Evolutionary conservation across 805 yeast genomes (phyloP).

Genomic region (Priceomyces melissophilus): DNA sequence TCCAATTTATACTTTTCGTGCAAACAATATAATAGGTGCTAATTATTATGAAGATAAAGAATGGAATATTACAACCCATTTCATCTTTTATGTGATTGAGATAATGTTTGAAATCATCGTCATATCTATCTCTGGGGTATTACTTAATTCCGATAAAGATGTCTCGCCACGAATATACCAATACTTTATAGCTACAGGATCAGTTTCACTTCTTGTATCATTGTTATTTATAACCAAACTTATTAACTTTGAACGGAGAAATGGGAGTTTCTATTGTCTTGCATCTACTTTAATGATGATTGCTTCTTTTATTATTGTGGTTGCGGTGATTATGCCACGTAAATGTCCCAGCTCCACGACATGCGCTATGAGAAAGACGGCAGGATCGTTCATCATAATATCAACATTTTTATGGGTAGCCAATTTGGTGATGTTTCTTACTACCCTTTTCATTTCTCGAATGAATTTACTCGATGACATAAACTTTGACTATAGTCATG

Average conservation of each 20-base stretch:
- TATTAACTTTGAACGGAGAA: constrained; percentile 37
- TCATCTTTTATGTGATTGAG: constrained; percentile 30
- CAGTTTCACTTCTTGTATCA: constrained; percentile 30
- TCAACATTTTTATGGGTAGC: constrained; percentile 38
- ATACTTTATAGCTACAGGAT: constrained; percentile 35
- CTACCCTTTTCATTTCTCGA: constrained; percentile 37
- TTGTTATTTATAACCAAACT: constrained; percentile 32
- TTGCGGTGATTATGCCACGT: constrained; percentile 24
- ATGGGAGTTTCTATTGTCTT: constrained; percentile 39
- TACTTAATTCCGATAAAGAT: constrained; percentile 20
- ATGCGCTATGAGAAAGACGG: constrained; percentile 33
- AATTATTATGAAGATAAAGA: constrained; percentile 10
- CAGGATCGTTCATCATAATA: constrained; percentile 34
- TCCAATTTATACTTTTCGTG: constrained; percentile 22
- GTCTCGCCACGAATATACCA: constrained; percentile 26
- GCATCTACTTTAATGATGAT: constrained; percentile 31
- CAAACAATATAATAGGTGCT: constrained; percentile 13
- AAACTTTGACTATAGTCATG: constrained; percentile 27
- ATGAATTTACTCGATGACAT: constrained; percentile 30
- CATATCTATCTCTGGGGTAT: constrained; percentile 23
- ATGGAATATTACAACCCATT: constrained; percentile 23
- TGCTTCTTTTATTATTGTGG: constrained; percentile 31
- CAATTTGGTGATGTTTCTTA: constrained; percentile 34
- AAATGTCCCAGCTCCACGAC: constrained; percentile 15
- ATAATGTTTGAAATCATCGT: constrained; percentile 24